These are phyloP conservation scores for Primulina huaijiensis DNA, from an alignment of 257 asterid species.

Conservation along the genomic window DNA sequence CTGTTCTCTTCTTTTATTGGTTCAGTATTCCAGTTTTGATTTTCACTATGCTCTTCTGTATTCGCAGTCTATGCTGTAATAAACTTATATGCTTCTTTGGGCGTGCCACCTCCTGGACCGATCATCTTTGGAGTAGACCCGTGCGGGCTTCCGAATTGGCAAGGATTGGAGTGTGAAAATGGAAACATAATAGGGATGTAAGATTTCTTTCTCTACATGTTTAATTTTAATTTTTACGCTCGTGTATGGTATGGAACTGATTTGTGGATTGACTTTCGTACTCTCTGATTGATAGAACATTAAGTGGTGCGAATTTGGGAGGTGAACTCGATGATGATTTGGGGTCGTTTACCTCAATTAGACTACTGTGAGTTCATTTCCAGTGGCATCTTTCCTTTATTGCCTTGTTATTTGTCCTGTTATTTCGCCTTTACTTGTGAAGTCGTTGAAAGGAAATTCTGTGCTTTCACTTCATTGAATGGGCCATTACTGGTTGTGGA, in stretches of 20 bases:
- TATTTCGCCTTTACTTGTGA: not conserved
- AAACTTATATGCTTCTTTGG: constrained; percentile 62
- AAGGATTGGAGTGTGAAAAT: constrained; percentile 81
- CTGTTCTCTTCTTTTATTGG: constrained; percentile 1
- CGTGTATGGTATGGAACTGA: constrained; percentile 1
- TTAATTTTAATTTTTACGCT: not conserved
- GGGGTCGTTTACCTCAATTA: constrained; percentile 64
- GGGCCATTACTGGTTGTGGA: not conserved
- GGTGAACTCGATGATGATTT: constrained; percentile 59
- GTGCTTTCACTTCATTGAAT: not conserved
- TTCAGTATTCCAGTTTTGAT: constrained; percentile 3
- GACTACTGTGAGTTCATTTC: constrained; percentile 52
- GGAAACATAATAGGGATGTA: constrained; percentile 72
- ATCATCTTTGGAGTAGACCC: constrained; percentile 80
- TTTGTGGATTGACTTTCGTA: constrained; percentile 12
- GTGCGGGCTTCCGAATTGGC: constrained; percentile 76
- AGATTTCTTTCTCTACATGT: constrained; percentile 14
- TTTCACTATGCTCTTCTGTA: constrained; percentile 1
- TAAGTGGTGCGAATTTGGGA: constrained; percentile 57
- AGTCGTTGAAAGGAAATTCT: not conserved
- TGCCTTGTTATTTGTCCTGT: not conserved
- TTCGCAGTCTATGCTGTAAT: constrained; percentile 66
- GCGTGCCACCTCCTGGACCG: constrained; percentile 70
- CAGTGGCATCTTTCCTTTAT: not conserved
- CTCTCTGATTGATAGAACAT: constrained; percentile 38